Evolutionary conservation across 164 flowering plant genomes (phyloP).

Genomic region (Cinnamomum micranthum): DNA sequence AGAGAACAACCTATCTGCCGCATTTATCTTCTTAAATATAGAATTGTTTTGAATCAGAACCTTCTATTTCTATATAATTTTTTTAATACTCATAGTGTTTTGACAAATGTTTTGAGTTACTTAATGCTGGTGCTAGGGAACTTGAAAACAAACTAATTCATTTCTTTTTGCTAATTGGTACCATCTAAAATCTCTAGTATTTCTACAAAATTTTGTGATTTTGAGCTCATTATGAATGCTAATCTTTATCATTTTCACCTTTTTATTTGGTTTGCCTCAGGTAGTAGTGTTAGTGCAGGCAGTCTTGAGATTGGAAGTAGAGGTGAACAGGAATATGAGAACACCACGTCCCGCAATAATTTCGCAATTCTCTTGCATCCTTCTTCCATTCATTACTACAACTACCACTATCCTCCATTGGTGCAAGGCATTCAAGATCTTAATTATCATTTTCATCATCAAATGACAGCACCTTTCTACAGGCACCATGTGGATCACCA

Average conservation of each 20-base stretch:
- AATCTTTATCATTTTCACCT: background rate
- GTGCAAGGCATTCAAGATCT: slow-evolving; percentile 42
- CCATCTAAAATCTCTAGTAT: no score
- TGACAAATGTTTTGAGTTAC: no score
- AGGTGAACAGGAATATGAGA: slow-evolving; percentile 39
- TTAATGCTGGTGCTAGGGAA: no score
- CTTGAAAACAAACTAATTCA: no score
- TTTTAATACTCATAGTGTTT: no score
- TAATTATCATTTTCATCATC: slow-evolving; percentile 35
- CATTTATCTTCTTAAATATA: no score
- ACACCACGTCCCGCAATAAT: slow-evolving; percentile 30
- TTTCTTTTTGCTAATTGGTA: no score
- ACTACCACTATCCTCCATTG: slow-evolving; percentile 25
- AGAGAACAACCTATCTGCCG: no score
- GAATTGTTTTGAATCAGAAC: no score
- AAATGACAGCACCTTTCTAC: slow-evolving; percentile 33
- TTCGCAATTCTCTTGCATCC: slow-evolving; percentile 37
- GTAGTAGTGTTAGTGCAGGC: slow-evolving; percentile 34
- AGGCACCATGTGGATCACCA: slow-evolving; percentile 30
- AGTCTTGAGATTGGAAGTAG: slow-evolving; percentile 35
- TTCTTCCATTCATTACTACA: slow-evolving; percentile 27
- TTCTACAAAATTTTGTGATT: no score
- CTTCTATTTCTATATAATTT: no score
- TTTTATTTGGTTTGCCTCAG: slow-evolving; percentile 25
- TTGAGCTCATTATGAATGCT: background rate